A percentile compares a stretch with the other conserved stretches of the same genome.
Conservation (phyloP, 345 rosid species). For the Ricinus communis region DNA sequence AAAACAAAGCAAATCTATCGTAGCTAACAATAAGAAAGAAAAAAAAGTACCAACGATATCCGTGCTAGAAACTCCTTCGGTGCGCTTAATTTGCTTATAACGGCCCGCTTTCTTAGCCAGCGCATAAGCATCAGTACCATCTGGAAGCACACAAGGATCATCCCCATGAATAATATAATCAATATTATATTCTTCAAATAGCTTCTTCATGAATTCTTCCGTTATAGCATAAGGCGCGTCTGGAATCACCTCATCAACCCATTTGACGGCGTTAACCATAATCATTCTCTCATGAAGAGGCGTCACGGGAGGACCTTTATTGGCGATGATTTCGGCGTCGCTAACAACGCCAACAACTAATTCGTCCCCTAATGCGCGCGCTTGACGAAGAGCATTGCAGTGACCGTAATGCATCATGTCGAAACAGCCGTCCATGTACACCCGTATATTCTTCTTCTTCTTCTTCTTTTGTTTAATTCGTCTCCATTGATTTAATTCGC, state of each 20-base stretch:
- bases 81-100: constrained; percentile 79
- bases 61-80: constrained; percentile 82
- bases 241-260: constrained; percentile 75
- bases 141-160: constrained; percentile 79
- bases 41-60: constrained; percentile 61
- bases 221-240: constrained; percentile 81
- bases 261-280: constrained; percentile 71
- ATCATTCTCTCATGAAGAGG: constrained; percentile 69
- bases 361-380: constrained; percentile 64
- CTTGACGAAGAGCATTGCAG: constrained; percentile 80
- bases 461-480: constrained; percentile 15
- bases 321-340: constrained; percentile 63
- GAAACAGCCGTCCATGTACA: constrained; percentile 82
- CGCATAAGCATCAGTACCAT: constrained; percentile 74
- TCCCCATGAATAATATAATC: constrained; percentile 79
- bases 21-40: neutral
- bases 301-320: constrained; percentile 77
- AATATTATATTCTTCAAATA: constrained; percentile 61
- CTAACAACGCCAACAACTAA: constrained; percentile 79
- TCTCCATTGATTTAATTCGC: constrained; percentile 10
- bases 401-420: constrained; percentile 91
- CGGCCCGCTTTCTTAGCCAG: constrained; percentile 78
- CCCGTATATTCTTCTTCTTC: constrained; percentile 56
- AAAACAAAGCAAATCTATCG: neutral
- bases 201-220: constrained; percentile 66